phyloP scores from a whole-genome alignment of 345 rosid species.

The Syzygium oleosum region DNA sequence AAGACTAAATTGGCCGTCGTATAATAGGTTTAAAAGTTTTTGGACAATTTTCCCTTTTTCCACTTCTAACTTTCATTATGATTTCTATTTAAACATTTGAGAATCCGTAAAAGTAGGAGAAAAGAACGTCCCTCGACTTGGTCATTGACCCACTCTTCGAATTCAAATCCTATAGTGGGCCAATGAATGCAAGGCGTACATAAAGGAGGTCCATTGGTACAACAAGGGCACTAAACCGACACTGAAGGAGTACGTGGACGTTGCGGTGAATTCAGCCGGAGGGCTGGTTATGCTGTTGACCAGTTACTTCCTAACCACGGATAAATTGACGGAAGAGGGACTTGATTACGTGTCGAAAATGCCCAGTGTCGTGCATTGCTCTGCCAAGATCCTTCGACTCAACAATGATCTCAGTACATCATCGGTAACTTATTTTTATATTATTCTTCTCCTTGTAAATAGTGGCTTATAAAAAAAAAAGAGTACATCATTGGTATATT shows the following conservation, averaged over 20 bases:
- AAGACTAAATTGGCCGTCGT: too few species aligned
- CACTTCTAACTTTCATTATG: too few species aligned
- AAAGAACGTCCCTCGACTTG: background rate
- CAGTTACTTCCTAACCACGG: background rate
- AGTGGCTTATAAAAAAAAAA: too few species aligned
- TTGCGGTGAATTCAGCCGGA: background rate
- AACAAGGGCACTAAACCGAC: constrained; percentile 1
- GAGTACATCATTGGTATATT: too few species aligned
- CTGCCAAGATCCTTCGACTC: background rate
- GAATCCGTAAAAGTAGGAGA: too few species aligned
- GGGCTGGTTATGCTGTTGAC: background rate
- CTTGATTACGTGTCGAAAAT: background rate
- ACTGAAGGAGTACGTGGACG: constrained; percentile 4
- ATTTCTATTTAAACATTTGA: too few species aligned
- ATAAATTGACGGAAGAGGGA: background rate
- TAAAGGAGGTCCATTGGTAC: constrained; percentile 9
- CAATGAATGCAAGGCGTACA: constrained; percentile 1
- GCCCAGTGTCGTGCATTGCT: background rate
- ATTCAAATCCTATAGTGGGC: background rate
- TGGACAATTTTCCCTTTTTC: too few species aligned
- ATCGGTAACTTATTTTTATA: background rate
- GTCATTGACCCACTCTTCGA: background rate
- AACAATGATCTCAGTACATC: constrained; percentile 7
- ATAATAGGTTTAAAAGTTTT: too few species aligned
- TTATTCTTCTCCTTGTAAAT: too few species aligned